Base-by-base conservation (phyloP, 768 basidiomycete species). In the Pleurotus eryngii region DNA sequence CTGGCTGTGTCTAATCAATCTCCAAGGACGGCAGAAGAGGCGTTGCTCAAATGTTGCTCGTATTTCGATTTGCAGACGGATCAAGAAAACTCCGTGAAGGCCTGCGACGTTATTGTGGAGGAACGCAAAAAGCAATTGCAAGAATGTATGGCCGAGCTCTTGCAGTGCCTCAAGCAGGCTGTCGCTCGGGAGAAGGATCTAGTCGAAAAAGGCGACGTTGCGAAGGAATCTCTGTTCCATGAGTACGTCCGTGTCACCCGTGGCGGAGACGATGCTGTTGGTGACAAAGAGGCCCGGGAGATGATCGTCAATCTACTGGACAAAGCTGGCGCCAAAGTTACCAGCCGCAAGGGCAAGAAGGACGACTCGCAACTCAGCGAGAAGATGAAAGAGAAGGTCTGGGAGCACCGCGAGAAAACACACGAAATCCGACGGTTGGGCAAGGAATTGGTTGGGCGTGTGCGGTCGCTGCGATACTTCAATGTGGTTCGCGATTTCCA, bases 11-110 rank as follows among this genome's bases (percentile, higher is more conserved):
- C 38, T 59, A 35, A 35, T 35, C 30, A 35, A 9, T 35, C 8
- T 35, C 2, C 4, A 35, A 94, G 92, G 63, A 83, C 92, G 59
- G 92, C 92, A 2, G 92, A 94, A 66, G 93, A 97, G 74, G 94
- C 95, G 1, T 81, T 98, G 9, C 79, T 98, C 58, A 98, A 98
- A 67, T 89, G 95, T 39, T 96, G 94, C 68, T 95, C 95, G 4
- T 95, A 96, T 68, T 98, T 96, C 70, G 92, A 94, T 62, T 78
- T 95, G 35, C 90, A 92, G 55, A 83, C 81, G 15, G 67, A 70
- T 7, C 83, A 80, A 60, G 80, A 82, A 42, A 82, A 95, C 60
- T 94, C 95, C 0, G 88, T 91, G 83, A 89, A 89, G 64, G 92
- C 95, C 3, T 97, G 95, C 70, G 92, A 98, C 61, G 83, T 92